Base-by-base conservation (phyloP, 306 rosid genomes). In the Casuarina cunninghamiana region DNA sequence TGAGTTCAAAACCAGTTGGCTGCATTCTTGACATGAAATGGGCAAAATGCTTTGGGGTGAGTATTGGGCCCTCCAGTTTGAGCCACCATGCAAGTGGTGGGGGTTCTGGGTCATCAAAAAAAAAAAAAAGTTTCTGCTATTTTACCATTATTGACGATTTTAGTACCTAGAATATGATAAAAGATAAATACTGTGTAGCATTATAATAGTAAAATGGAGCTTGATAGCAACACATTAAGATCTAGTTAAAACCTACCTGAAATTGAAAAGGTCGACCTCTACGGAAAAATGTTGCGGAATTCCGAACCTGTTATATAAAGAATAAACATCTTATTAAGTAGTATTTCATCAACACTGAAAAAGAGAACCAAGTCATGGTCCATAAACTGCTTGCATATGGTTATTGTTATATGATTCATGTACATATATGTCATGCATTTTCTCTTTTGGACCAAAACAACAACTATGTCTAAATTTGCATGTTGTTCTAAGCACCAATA, bases 191-290 rank as follows among this genome's bases (percentile, higher is more conserved):
- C 72, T 8, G 57, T 44, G 54, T 66, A 55, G 44, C 35, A 12
- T 10, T 72, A 37, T n/a, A 17, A 2, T n/a, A 55, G 78, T 45
- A 17, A 12, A 74, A 58, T 57, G 19, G 10, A 63, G 54, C 44
- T 66, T 53, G 8, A 43, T 51, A 3, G 19, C 51, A 13, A 37
- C 48, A n/a, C 63, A 45, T n/a, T 44, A 66, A 45, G 42, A 61
- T 39, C 2, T 15, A 63, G 57, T 38, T 21, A 71, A 75, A 69
- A 58, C 50, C 43, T 57, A 82, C 85, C 86, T 74, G 54, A 32
- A 26, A 0, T 9, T 4, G 53, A 45, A 51, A 0, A 3, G 79
- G 9, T 15, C 38, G 54, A 17, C 77, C 74, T 15, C 46, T 43
- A 5, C 41, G 70, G 45, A 69, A 16, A 32, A 17, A 45, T 41